A percentile compares a stretch with the other conserved stretches of the same genome.
These are phyloP conservation scores for Candida patagonica DNA, from an alignment of 805 yeast genomes.

Conservation along the genomic window DNA sequence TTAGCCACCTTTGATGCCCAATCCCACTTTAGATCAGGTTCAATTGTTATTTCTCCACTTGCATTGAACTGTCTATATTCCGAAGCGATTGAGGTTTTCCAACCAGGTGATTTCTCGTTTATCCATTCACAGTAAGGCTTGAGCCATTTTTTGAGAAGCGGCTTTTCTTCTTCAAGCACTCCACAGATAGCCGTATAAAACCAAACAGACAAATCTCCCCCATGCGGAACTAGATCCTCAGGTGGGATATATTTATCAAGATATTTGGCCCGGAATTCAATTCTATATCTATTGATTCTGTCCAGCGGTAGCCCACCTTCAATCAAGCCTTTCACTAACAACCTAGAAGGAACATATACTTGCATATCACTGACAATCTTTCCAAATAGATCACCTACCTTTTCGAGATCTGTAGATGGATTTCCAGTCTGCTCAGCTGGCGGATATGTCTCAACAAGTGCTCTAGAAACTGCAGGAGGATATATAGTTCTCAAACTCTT, in stretches of 20 bases:
- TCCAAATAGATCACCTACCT: conserved; percentile 9
- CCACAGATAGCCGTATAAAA: conserved; percentile 5
- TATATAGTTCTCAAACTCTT: conserved; percentile 1
- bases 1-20: conserved; percentile 3
- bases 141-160: conserved; percentile 3
- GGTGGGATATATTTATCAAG: conserved; percentile 3
- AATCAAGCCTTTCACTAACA: conserved; percentile 6
- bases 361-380: conserved; percentile 6
- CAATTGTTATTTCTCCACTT: conserved; percentile 1
- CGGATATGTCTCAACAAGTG: conserved; percentile 3
- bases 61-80: conserved; percentile 1
- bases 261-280: conserved; percentile 5
- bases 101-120: background rate
- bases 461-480: conserved; percentile 1
- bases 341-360: conserved; percentile 7
- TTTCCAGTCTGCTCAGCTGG: background rate
- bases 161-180: conserved; percentile 5
- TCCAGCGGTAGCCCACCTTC: conserved; percentile 7
- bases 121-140: conserved; percentile 4
- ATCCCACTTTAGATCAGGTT: conserved; percentile 4
- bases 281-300: conserved; percentile 6
- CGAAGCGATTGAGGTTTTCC: background rate
- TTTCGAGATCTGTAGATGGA: background rate
- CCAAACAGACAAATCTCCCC: conserved; percentile 10
- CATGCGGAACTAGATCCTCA: conserved; percentile 9